Evolutionary conservation across 2,329 filamentous ascomycete species (phyloP).

Genomic region (Aspergillus ustus): DNA sequence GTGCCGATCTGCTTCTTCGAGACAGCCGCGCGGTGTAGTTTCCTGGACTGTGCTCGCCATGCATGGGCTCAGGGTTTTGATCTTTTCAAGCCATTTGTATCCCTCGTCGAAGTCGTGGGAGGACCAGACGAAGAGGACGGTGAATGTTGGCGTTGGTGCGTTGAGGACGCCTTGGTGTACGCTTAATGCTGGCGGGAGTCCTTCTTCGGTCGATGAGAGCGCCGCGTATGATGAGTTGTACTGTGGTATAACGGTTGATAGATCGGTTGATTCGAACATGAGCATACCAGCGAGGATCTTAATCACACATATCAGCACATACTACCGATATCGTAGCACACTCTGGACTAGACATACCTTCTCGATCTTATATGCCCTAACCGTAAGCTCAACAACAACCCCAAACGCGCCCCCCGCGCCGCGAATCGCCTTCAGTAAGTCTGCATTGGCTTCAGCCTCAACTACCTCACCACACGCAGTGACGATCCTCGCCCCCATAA

Average conservation of each 20-base stretch:
- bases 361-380: conserved; percentile 19
- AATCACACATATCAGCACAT: no score
- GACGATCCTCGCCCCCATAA: conserved; percentile 22
- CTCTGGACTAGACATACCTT: neutral
- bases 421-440: conserved; percentile 21
- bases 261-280: conserved; percentile 23
- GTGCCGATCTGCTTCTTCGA: neutral
- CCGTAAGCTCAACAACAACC: conserved; percentile 24
- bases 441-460: conserved; percentile 18
- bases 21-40: conserved; percentile 20
- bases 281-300: conserved; percentile 26
- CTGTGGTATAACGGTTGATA: conserved; percentile 4
- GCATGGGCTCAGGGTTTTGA: conserved; percentile 19
- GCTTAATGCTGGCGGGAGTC: conserved; percentile 14
- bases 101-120: conserved; percentile 18
- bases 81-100: conserved; percentile 20
- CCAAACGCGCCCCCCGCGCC: conserved; percentile 28
- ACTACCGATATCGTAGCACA: no score
- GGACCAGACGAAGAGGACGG: conserved; percentile 20
- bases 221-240: conserved; percentile 22
- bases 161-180: conserved; percentile 23
- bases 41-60: conserved; percentile 21
- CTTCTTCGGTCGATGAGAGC: conserved; percentile 7
- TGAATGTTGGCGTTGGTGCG: conserved; percentile 17
- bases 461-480: conserved; percentile 19